Percentiles rank a stretch among this genome's conserved stretches.
These are phyloP conservation scores for Melanomma pulvis-pyrius DNA, from an alignment of 495 filamentous ascomycete genomes.

Conservation along the genomic window DNA sequence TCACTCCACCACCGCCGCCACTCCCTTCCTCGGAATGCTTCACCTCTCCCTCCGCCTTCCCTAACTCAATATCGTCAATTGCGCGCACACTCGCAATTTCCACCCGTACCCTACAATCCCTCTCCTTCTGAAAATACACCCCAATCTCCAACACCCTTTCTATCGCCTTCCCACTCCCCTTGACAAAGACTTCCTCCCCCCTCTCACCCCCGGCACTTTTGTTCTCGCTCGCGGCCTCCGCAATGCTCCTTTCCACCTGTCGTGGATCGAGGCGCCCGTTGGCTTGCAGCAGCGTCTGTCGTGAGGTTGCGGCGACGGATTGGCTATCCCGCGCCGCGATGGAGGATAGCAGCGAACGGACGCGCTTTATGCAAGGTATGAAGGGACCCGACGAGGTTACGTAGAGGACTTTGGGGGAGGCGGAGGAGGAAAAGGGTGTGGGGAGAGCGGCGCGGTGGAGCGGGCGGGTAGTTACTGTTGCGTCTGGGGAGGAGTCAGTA, in stretches of 20 bases:
- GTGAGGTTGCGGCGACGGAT: constrained; percentile 22
- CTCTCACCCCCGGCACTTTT: background rate
- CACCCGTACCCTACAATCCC: constrained; percentile 43
- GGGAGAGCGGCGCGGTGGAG: constrained; percentile 69
- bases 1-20: constrained; percentile 33
- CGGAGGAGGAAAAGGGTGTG: constrained; percentile 56
- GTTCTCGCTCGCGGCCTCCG: constrained; percentile 8
- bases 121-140: constrained; percentile 47
- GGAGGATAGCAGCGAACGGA: constrained; percentile 68
- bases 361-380: constrained; percentile 79
- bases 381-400: constrained; percentile 75
- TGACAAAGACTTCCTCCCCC: constrained; percentile 64
- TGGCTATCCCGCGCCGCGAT: constrained; percentile 60
- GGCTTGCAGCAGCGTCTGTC: background rate
- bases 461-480: constrained; percentile 65
- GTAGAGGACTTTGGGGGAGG: constrained; percentile 70
- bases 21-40: constrained; percentile 31
- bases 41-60: constrained; percentile 27
- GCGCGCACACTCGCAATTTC: constrained; percentile 46
- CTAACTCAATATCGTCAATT: constrained; percentile 48
- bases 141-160: constrained; percentile 61
- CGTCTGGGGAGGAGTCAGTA: constrained; percentile 40
- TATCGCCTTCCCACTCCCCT: constrained; percentile 81
- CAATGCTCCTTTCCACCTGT: constrained; percentile 41
- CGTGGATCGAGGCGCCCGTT: constrained; percentile 15